Percentiles rank a stretch among this genome's conserved stretches.
Evolutionary conservation across 352 stramenopile genomes (phyloP).

Genomic region (Phytophthora pluvialis): DNA sequence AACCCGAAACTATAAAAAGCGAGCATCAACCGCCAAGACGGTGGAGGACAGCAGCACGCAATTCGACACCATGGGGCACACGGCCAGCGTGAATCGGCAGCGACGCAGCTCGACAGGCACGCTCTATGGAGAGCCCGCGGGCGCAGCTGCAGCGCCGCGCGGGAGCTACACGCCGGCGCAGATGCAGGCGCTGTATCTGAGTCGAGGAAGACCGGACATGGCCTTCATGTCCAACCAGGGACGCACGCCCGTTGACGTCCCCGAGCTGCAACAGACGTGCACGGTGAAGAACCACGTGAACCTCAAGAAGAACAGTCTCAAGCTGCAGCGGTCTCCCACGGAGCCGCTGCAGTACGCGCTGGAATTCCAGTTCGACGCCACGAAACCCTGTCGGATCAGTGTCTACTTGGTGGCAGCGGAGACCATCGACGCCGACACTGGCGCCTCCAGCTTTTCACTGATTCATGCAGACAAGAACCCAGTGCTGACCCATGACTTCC

Average conservation of each 20-base stretch:
- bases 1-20: constrained; percentile 28
- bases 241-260: constrained; percentile 53
- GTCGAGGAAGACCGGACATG: constrained; percentile 78
- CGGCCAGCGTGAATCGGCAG: constrained; percentile 67
- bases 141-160: constrained; percentile 43
- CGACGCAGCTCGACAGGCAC: constrained; percentile 41
- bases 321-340: constrained; percentile 42
- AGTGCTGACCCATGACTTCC: constrained; percentile 51
- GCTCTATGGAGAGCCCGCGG: constrained; percentile 73
- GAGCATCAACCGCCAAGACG: constrained; percentile 2
- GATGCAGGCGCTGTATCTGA: constrained; percentile 87
- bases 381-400: constrained; percentile 70
- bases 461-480: constrained; percentile 52
- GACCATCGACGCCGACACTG: constrained; percentile 70
- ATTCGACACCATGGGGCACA: constrained; percentile 65
- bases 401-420: constrained; percentile 73
- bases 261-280: constrained; percentile 85
- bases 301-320: constrained; percentile 81
- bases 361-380: constrained; percentile 83
- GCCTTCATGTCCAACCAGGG: constrained; percentile 85
- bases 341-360: constrained; percentile 44
- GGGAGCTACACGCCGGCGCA: constrained; percentile 80
- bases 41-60: background rate
- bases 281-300: constrained; percentile 89
- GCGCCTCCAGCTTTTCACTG: constrained; percentile 63